Evolutionary conservation across 139 green algal species (phyloP), one percentile per base, ranked within the genome.

Genomic region (Chlamydomonas incerta): DNA sequence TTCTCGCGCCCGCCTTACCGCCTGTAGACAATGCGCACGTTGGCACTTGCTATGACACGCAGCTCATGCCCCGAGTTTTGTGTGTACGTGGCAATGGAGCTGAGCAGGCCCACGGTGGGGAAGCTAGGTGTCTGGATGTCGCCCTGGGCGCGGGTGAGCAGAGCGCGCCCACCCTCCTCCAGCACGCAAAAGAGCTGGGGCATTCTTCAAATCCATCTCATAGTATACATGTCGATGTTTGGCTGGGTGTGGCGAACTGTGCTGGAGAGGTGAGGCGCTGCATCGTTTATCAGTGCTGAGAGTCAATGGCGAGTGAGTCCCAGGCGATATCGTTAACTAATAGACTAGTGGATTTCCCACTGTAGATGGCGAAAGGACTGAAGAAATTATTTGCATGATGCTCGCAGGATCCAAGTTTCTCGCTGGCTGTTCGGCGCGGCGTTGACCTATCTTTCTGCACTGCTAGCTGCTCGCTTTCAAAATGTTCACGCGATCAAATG

Each of bases 61-160:
- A 92, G 72, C 47, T 72, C 47, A 28, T 87, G 89, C 18, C 89
- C 89, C 11, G 72, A 62, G 34, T 58, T 87, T 11, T 88, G 65
- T 13, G 76, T 80, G 47, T 80, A 92, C 0, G 85, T 89, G 18
- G 89, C 76, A 26, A 92, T 90, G 0, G 79, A 87, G 82, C 82
- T 89, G 21, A 92, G 86, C 21, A 92, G 41, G 28, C 89, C 89
- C 4, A 88, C 41, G 0, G 89, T 89, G 2, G 89, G 85, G 68
- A 92, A 92, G 29, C 81, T 89, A 13, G 89, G 89, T 4, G 76
- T 73, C 81, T 87, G 82, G 50, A 92, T 90, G 63, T 90, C 86
- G 0, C 86, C 89, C 14, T 89, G 75, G 0, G 86, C 79, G 14
- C 80, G 83, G 3, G 77, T 86, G 10, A 90, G 37, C 66, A 92